These are phyloP conservation scores for Metschnikowia kofuensis DNA, from an alignment of 805 yeast genomes.

Conservation along the genomic window DNA sequence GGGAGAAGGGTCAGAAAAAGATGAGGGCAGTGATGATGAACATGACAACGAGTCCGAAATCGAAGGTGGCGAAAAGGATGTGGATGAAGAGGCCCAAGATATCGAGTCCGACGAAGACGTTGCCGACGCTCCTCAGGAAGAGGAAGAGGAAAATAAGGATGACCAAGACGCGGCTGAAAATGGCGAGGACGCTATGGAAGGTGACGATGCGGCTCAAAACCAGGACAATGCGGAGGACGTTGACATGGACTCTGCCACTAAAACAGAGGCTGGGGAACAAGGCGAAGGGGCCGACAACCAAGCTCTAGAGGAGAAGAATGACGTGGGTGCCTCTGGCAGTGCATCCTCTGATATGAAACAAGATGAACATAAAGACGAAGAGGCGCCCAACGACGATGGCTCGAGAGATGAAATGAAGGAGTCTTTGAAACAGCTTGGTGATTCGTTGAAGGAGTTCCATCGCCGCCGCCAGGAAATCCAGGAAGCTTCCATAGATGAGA, in stretches of 20 bases:
- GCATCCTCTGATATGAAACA: conserved; percentile 39
- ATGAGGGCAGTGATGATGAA: conserved; percentile 18
- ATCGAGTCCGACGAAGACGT: conserved; percentile 18
- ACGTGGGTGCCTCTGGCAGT: conserved; percentile 66
- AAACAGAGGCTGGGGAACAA: conserved; percentile 57
- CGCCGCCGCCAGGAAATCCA: conserved; percentile 85
- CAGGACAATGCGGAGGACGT: conserved; percentile 41
- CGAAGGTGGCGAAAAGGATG: conserved; percentile 23
- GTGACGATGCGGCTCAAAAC: conserved; percentile 53
- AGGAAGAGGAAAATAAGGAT: conserved; percentile 41
- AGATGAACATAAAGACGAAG: conserved; percentile 36
- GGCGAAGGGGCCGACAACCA: conserved; percentile 62
- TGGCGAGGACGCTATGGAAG: conserved; percentile 42
- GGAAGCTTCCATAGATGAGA: conserved; percentile 49
- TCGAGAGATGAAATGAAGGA: conserved; percentile 70
- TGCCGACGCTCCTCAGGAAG: conserved; percentile 34
- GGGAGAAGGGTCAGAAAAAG: conserved; percentile 14
- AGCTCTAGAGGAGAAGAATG: conserved; percentile 57
- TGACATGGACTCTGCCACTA: conserved; percentile 57
- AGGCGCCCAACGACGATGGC: conserved; percentile 41
- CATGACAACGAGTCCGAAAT: conserved; percentile 24
- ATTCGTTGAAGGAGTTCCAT: conserved; percentile 86
- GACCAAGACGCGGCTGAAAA: conserved; percentile 24
- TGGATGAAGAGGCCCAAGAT: conserved; percentile 7
- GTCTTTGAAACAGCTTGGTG: conserved; percentile 85